Conservation (phyloP, 2,329 filamentous ascomycete species). For the Ophiostoma australiae region DNA sequence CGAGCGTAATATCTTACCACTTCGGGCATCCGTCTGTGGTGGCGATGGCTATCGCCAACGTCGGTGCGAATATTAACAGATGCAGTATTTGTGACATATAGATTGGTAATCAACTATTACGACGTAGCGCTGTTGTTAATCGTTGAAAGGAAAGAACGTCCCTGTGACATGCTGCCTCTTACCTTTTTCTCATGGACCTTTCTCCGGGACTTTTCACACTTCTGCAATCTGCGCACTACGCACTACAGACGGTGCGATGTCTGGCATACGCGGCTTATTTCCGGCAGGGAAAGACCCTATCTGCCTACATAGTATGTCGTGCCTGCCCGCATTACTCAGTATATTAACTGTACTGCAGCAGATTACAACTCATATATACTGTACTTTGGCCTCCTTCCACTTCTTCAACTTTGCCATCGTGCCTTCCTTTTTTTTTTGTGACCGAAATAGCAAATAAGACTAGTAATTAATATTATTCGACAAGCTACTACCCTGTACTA, state of each 20-base stretch:
- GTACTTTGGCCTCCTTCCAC: not conserved
- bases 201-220: not conserved
- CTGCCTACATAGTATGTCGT: not conserved
- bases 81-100: not conserved
- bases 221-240: not conserved
- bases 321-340: not conserved
- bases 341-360: not conserved
- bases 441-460: not conserved
- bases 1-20: not conserved
- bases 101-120: not conserved
- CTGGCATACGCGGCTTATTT: slow-evolving; percentile 19
- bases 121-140: not conserved
- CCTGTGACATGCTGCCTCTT: not conserved
- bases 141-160: not conserved
- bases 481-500: too few relatives aligned
- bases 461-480: too few relatives aligned
- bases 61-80: not conserved
- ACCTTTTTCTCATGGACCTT: not conserved
- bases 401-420: not conserved
- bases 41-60: not conserved
- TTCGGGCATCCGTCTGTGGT: not conserved
- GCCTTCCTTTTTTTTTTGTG: not conserved
- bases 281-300: slow-evolving; percentile 15
- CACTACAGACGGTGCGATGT: not conserved
- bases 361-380: not conserved